These are phyloP conservation scores for Neurospora cerealis DNA, from an alignment of 495 filamentous ascomycete genomes.

Conservation along the genomic window DNA sequence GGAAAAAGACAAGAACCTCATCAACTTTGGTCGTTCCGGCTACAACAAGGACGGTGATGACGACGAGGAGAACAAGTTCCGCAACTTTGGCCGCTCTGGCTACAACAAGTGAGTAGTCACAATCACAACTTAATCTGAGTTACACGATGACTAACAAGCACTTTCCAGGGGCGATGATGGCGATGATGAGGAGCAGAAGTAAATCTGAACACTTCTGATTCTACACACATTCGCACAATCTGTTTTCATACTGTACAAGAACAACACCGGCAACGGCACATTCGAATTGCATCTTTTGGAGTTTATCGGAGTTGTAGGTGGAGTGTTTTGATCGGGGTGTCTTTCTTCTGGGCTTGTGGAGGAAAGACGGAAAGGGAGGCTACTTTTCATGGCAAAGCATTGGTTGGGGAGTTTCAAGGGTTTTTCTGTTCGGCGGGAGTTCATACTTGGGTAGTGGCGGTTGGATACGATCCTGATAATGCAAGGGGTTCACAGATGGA, in stretches of 20 bases:
- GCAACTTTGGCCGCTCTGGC: conserved; percentile 33
- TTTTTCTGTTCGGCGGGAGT: background rate
- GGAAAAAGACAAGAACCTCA: background rate
- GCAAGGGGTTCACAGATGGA: background rate
- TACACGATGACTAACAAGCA: conserved; percentile 33
- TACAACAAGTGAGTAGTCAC: conserved; percentile 31
- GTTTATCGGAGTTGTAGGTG: background rate
- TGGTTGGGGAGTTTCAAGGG: background rate
- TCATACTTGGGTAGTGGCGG: background rate
- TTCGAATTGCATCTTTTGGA: background rate
- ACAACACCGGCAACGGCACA: background rate
- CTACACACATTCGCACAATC: background rate
- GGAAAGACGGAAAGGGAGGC: background rate
- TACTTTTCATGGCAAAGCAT: background rate
- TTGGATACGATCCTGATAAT: background rate
- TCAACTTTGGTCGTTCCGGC: conserved; percentile 7
- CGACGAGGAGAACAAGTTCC: conserved; percentile 27
- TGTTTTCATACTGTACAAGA: background rate
- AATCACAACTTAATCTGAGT: background rate
- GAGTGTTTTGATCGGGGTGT: background rate
- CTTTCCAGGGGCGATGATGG: conserved; percentile 28
- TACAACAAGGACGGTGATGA: conserved; percentile 28
- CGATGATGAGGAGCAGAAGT: conserved; percentile 22
- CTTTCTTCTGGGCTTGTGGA: background rate
- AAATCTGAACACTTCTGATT: background rate